phyloP scores from a whole-genome alignment of 163 green algal genomes.

The Trebouxia gelatinosa region DNA sequence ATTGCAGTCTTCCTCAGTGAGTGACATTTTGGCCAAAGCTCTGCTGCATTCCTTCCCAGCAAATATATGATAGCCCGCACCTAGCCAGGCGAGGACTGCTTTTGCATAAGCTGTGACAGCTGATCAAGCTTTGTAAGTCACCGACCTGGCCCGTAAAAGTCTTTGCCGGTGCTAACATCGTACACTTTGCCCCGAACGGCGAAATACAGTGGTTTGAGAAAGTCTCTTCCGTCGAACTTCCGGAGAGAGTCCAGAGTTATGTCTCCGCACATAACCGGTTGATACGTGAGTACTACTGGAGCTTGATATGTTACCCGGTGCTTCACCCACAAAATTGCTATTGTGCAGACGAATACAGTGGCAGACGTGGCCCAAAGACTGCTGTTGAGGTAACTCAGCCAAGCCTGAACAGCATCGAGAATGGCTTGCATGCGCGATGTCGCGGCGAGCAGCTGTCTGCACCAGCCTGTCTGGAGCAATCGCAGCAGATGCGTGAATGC shows the following conservation, averaged over 20 bases:
- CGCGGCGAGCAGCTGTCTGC: too few relatives aligned
- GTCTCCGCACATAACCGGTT: conserved; percentile 41
- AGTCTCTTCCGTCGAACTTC: conserved; percentile 71
- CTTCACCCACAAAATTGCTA: conserved; percentile 19
- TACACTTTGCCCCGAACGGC: conserved; percentile 74
- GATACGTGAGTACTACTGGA: conserved; percentile 3
- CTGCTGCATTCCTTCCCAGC: conserved; percentile 74
- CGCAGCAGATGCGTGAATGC: too few relatives aligned
- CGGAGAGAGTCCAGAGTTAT: conserved; percentile 56
- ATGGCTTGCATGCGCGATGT: conserved; percentile 17
- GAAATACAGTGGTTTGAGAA: conserved; percentile 59
- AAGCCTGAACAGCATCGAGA: neutral
- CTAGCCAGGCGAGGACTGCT: conserved; percentile 19
- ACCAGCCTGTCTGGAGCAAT: too few relatives aligned
- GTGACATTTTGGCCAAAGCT: conserved; percentile 72
- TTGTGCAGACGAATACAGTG: conserved; percentile 26
- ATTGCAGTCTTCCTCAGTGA: conserved; percentile 58
- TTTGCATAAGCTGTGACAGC: too few relatives aligned
- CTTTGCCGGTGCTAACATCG: conserved; percentile 67
- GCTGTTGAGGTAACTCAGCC: neutral
- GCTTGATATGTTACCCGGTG: conserved; percentile 5
- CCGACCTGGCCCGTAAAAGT: conserved; percentile 81
- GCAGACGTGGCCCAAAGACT: conserved; percentile 30
- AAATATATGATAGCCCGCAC: conserved; percentile 65
- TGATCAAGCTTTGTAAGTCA: neutral